phyloP scores from a whole-genome alignment of 129 eudicot genomes.

The Saussurea involucrata region DNA sequence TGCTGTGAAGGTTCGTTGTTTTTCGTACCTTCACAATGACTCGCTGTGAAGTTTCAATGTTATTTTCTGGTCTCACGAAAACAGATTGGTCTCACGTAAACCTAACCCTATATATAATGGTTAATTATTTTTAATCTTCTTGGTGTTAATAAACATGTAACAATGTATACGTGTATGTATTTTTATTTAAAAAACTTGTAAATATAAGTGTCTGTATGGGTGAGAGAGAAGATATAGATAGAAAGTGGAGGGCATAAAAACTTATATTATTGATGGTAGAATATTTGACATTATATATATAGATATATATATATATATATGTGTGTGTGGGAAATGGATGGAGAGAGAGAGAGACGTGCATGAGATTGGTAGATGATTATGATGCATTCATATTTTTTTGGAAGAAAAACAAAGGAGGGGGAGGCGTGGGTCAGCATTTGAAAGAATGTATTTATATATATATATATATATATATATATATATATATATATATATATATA shows the following conservation, averaged over 20 bases:
- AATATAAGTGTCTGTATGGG: not conserved
- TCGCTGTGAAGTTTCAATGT: no score
- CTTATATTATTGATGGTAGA: not conserved
- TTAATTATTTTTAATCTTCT: no score
- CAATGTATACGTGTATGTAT: not conserved
- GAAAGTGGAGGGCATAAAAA: not conserved
- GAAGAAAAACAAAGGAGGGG: not conserved
- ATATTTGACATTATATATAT: conserved; percentile 13
- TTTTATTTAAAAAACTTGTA: not conserved
- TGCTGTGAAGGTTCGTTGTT: no score
- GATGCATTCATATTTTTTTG: not conserved
- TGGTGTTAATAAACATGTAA: no score
- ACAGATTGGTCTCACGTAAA: no score
- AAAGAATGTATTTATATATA: not conserved
- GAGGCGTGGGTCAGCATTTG: not conserved
- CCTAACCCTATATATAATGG: no score
- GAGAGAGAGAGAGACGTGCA: conserved; percentile 54
- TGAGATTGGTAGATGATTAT: conserved; percentile 30
- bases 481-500: no score
- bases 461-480: no score
- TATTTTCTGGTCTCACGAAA: no score
- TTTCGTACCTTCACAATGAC: no score
- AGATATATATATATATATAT: not conserved
- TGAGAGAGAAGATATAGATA: not conserved
- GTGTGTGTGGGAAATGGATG: not conserved